Conservation (phyloP, 352 stramenopile genomes). For the Globisporangium radiosum region DNA sequence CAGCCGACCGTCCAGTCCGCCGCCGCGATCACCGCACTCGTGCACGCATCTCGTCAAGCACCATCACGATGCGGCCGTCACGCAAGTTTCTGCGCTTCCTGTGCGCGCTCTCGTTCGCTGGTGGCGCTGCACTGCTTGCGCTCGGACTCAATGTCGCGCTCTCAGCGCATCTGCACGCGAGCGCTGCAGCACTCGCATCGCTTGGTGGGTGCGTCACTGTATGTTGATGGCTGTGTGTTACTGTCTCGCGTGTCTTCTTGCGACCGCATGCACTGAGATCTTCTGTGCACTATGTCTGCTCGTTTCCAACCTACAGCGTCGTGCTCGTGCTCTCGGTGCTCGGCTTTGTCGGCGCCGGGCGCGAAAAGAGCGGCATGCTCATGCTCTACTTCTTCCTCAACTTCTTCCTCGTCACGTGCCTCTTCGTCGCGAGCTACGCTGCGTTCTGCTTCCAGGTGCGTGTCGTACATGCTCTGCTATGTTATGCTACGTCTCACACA, state of each 20-base stretch:
- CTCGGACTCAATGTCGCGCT: slow-evolving; percentile 52
- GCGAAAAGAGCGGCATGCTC: slow-evolving; percentile 59
- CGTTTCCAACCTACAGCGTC: slow-evolving; percentile 6
- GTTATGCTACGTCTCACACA: not conserved
- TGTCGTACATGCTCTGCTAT: not conserved
- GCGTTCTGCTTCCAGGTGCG: slow-evolving; percentile 51
- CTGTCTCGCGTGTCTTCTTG: no score
- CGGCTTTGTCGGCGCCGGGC: slow-evolving; percentile 54
- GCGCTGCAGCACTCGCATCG: slow-evolving; percentile 33
- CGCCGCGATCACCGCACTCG: no score
- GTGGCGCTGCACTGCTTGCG: slow-evolving; percentile 39
- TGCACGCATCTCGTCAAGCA: not conserved
- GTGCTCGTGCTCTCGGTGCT: slow-evolving; percentile 48
- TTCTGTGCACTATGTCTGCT: not conserved
- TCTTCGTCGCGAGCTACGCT: slow-evolving; percentile 58
- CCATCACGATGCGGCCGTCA: slow-evolving; percentile 45
- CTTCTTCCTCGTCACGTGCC: slow-evolving; percentile 51
- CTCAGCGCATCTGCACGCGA: slow-evolving; percentile 37
- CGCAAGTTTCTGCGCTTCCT: slow-evolving; percentile 55
- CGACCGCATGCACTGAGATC: no score
- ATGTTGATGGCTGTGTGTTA: no score
- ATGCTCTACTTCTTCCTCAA: slow-evolving; percentile 76
- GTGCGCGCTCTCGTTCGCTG: slow-evolving; percentile 45
- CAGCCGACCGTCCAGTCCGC: no score
- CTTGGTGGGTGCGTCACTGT: slow-evolving; percentile 26